Conservation (phyloP, 2,329 filamentous ascomycete species). For the Diplocarpon mali region DNA sequence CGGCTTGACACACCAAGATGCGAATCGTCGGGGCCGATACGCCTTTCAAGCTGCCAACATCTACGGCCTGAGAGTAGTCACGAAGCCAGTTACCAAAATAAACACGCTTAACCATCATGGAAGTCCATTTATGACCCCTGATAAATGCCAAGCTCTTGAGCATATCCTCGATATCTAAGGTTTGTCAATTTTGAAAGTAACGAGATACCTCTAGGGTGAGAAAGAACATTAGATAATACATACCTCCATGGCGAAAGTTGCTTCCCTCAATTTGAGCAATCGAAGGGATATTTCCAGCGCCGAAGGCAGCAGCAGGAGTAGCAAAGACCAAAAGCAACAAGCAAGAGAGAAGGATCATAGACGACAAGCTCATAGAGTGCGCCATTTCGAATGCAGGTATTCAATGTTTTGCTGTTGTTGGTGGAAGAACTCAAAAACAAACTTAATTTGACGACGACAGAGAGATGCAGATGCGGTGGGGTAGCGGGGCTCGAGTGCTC, state of each 20-base stretch:
- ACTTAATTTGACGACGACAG: no score
- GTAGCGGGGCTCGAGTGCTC: background rate
- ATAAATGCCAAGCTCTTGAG: slow-evolving; percentile 68
- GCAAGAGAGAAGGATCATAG: slow-evolving; percentile 37
- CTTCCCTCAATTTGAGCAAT: slow-evolving; percentile 47
- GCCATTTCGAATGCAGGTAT: slow-evolving; percentile 13
- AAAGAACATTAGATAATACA: slow-evolving; percentile 3
- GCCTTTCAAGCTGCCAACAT: slow-evolving; percentile 68
- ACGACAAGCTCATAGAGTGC: slow-evolving; percentile 13
- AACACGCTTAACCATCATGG: slow-evolving; percentile 63
- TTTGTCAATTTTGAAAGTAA: background rate
- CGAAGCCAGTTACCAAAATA: slow-evolving; percentile 83
- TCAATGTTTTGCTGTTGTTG: no score
- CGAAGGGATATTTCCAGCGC: slow-evolving; percentile 61
- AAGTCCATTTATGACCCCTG: slow-evolving; percentile 75
- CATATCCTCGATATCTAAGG: slow-evolving; percentile 67
- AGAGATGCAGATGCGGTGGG: slow-evolving; percentile 2
- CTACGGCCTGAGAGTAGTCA: slow-evolving; percentile 76
- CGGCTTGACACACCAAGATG: slow-evolving; percentile 43
- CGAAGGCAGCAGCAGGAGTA: slow-evolving; percentile 48
- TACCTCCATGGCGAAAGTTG: slow-evolving; percentile 60
- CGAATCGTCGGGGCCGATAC: slow-evolving; percentile 70
- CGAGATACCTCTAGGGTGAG: background rate
- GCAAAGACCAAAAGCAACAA: slow-evolving; percentile 47
- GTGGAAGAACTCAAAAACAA: no score